phyloP scores from a whole-genome alignment of 192 early-diverging fungal species.

The Kappamyces sp. region DNA sequence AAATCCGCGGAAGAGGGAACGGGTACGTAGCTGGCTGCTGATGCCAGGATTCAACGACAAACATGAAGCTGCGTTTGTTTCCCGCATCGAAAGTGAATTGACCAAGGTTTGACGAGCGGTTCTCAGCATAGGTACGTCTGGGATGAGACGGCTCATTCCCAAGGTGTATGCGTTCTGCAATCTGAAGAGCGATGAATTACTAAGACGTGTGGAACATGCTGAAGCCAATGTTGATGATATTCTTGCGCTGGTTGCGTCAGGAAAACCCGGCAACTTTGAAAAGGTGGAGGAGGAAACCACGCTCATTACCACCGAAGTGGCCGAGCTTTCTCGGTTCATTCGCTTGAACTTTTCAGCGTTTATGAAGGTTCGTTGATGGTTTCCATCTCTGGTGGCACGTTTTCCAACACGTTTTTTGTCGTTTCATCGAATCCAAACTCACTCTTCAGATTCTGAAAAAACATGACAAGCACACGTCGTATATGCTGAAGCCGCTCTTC shows the following conservation, averaged over 20 bases:
- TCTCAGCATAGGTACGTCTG: neutral
- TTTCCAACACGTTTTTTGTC: neutral
- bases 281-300: constrained; percentile 34
- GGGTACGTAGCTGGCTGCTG: no score
- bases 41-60: constrained; percentile 63
- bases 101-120: constrained; percentile 55
- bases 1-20: constrained; percentile 49
- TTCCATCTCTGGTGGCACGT: no score
- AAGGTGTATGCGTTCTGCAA: constrained; percentile 48
- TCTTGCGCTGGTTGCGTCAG: constrained; percentile 11
- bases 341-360: constrained; percentile 48
- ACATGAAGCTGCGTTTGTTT: constrained; percentile 79
- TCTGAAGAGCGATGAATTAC: constrained; percentile 49
- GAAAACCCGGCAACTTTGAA: constrained; percentile 26
- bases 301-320: constrained; percentile 36
- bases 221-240: constrained; percentile 36
- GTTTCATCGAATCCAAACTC: neutral
- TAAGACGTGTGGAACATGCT: constrained; percentile 39
- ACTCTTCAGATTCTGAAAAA: constrained; percentile 92
- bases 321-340: constrained; percentile 46
- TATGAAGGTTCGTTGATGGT: constrained; percentile 25
- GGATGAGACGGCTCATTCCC: constrained; percentile 8
- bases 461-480: constrained; percentile 93
- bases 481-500: constrained; percentile 69
- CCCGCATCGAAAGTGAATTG: constrained; percentile 81